Evolutionary conservation across 139 green algal genomes (phyloP).

Genomic region (Haematococcus lacustris): DNA sequence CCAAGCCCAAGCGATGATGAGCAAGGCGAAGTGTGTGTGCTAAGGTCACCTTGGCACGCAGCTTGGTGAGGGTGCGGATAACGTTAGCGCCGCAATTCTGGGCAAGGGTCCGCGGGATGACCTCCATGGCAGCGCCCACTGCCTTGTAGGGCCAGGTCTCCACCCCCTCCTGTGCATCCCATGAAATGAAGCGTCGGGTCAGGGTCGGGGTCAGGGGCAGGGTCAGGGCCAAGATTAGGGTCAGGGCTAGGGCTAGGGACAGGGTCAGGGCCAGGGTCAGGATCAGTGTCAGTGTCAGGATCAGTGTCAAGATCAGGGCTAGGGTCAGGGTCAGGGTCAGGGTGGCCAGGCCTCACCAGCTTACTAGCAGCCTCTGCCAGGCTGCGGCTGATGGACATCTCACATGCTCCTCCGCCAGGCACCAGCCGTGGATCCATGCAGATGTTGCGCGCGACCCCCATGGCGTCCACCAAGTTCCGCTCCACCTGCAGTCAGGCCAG

Average conservation of each 20-base stretch:
- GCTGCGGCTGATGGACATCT: slow-evolving; percentile 85
- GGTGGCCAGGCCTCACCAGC: too few relatives aligned
- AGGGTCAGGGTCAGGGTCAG: too few relatives aligned
- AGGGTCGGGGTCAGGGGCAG: too few relatives aligned
- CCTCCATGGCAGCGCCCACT: slow-evolving; percentile 83
- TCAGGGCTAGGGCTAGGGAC: too few relatives aligned
- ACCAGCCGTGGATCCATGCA: slow-evolving; percentile 83
- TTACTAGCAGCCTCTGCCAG: slow-evolving; percentile 15
- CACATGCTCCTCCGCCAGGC: slow-evolving; percentile 90
- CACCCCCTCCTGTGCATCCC: slow-evolving; percentile 24
- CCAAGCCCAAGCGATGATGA: too few relatives aligned
- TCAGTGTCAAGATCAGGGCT: too few relatives aligned
- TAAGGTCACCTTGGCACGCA: slow-evolving; percentile 85
- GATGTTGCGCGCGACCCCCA: slow-evolving; percentile 97
- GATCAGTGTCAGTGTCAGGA: too few relatives aligned
- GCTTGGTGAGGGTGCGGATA: slow-evolving; percentile 95
- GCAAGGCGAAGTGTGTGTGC: too few relatives aligned
- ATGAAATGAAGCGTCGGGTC: too few relatives aligned
- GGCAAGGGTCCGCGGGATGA: slow-evolving; percentile 93
- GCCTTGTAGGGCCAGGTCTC: slow-evolving; percentile 65
- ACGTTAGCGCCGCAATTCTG: slow-evolving; percentile 99
- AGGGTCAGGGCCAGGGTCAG: too few relatives aligned
- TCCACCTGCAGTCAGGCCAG: slow-evolving; percentile 66
- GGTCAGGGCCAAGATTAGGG: too few relatives aligned
- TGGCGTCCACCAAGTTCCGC: slow-evolving; percentile 89